Percentiles rank a stretch among this genome's conserved stretches.
Evolutionary conservation across 2,329 filamentous ascomycete species (phyloP).

Genomic region (Phyllachora maydis): DNA sequence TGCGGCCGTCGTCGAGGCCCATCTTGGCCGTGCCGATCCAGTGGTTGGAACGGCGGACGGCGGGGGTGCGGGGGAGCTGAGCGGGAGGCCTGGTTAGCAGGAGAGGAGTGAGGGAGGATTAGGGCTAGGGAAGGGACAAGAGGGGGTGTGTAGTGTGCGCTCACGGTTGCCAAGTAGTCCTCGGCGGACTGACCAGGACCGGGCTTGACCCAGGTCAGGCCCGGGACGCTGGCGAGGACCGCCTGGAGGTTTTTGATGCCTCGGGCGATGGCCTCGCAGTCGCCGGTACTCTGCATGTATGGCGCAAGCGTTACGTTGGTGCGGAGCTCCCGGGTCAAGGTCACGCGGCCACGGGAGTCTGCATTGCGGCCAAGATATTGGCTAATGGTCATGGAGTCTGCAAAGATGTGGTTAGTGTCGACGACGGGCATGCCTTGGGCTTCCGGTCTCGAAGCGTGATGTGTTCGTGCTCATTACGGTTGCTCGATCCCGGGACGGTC

Average conservation of each 20-base stretch:
- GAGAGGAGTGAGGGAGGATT: too few species aligned
- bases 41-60: slow-evolving; percentile 23
- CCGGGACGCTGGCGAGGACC: slow-evolving; percentile 28
- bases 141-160: too few species aligned
- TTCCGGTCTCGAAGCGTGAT: too few species aligned
- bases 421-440: too few species aligned
- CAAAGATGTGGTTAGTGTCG: too few species aligned
- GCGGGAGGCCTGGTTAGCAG: slow-evolving; percentile 9
- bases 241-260: slow-evolving; percentile 39
- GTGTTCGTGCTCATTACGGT: too few species aligned
- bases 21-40: slow-evolving; percentile 41
- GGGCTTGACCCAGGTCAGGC: slow-evolving; percentile 35
- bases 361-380: slow-evolving; percentile 45
- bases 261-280: slow-evolving; percentile 40
- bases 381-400: slow-evolving; percentile 28
- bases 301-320: slow-evolving; percentile 38
- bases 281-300: slow-evolving; percentile 35
- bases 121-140: too few species aligned
- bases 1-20: slow-evolving; percentile 32
- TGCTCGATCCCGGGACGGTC: too few species aligned
- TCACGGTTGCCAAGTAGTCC: slow-evolving; percentile 30
- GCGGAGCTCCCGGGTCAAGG: slow-evolving; percentile 33
- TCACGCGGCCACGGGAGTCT: slow-evolving; percentile 38
- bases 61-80: slow-evolving; percentile 17
- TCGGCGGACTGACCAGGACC: slow-evolving; percentile 26